These are phyloP conservation scores for Porodaedalea pini DNA, from an alignment of 1,284 basidiomycete genomes.

Conservation along the genomic window DNA sequence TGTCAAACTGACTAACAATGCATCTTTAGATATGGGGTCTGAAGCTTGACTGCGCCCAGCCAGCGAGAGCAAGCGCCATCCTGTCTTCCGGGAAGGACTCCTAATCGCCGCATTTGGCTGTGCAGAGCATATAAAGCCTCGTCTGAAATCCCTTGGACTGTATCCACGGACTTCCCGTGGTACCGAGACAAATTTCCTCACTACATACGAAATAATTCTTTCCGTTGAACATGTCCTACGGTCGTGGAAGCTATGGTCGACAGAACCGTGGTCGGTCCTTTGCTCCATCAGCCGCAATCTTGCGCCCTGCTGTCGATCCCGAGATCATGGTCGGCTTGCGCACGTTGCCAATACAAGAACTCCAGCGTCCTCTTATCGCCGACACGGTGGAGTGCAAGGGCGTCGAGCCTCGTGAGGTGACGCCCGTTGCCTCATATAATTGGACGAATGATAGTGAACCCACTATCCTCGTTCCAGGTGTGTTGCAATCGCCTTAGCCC, in stretches of 20 bases:
- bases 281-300: background rate
- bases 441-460: slow-evolving; percentile 32
- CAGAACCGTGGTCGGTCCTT: background rate
- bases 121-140: no score
- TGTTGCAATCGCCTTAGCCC: slow-evolving; percentile 3
- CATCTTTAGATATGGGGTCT: no score
- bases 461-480: slow-evolving; percentile 33
- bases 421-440: slow-evolving; percentile 32
- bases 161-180: no score
- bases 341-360: background rate
- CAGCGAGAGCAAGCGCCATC: no score
- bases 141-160: no score
- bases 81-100: no score
- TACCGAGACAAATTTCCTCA: no score
- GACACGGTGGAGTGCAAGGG: background rate
- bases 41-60: no score
- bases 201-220: background rate
- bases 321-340: slow-evolving; percentile 1
- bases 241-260: background rate
- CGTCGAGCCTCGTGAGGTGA: slow-evolving; percentile 28
- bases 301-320: background rate
- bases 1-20: no score
- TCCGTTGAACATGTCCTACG: background rate
- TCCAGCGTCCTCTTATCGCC: background rate
- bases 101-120: no score